Conservation (phyloP, 108 stramenopile genomes). For the Nitzschia inconspicua region DNA sequence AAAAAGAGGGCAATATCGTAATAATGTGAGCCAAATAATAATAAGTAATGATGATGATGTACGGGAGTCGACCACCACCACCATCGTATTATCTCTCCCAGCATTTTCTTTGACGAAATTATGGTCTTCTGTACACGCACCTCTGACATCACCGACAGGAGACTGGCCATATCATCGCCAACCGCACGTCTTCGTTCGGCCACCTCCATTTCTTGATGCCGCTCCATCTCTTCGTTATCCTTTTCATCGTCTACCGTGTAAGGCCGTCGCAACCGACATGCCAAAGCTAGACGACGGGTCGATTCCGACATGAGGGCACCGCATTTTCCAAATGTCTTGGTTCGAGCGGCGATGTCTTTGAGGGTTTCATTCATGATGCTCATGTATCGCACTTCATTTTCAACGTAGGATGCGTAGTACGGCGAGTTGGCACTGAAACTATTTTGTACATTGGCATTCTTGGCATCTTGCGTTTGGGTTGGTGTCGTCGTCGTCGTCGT, state of each 20-base stretch:
- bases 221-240: conserved; percentile 17
- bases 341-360: conserved; percentile 68
- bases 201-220: conserved; percentile 12
- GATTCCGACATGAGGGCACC: conserved; percentile 83
- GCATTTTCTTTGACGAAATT: neutral
- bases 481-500: too few relatives aligned
- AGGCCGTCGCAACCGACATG: conserved; percentile 59
- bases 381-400: conserved; percentile 72
- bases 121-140: conserved; percentile 31
- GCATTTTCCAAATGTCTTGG: conserved; percentile 79
- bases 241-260: conserved; percentile 22
- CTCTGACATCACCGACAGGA: conserved; percentile 49
- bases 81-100: neutral
- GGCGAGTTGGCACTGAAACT: conserved; percentile 85
- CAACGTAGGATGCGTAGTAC: conserved; percentile 77
- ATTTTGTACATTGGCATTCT: conserved; percentile 24
- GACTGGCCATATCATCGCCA: conserved; percentile 68
- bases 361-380: conserved; percentile 62
- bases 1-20: neutral
- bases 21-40: neutral
- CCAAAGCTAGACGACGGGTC: conserved; percentile 59
- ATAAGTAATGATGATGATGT: neutral
- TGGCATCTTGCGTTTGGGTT: too few relatives aligned
- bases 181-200: conserved; percentile 47
- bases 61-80: neutral